Conservation (phyloP, 495 filamentous ascomycete genomes). For the Hypoxylon fragiforme region DNA sequence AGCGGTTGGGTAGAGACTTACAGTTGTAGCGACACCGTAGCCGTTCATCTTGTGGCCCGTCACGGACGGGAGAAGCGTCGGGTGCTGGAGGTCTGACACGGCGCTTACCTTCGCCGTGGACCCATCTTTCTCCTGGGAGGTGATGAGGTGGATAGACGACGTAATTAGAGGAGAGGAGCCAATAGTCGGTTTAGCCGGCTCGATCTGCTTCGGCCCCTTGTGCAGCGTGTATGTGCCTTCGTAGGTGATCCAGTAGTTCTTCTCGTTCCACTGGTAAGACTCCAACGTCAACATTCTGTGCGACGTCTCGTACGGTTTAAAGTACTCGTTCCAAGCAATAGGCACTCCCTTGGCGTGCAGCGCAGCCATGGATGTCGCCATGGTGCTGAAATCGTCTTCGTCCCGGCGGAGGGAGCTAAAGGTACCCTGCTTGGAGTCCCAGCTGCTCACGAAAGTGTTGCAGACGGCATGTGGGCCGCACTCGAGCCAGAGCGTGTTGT, state of each 20-base stretch:
- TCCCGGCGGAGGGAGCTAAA: conserved; percentile 30
- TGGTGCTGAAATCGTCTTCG: conserved; percentile 53
- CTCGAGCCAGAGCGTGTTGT: conserved; percentile 49
- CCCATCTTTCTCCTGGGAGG: conserved; percentile 49
- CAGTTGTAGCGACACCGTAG: conserved; percentile 58
- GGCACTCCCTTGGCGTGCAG: conserved; percentile 54
- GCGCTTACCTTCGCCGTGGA: conserved; percentile 10
- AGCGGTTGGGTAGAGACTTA: background rate
- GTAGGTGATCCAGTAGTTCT: conserved; percentile 72
- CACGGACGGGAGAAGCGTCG: conserved; percentile 52
- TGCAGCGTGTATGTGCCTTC: conserved; percentile 59
- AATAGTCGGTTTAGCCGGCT: background rate
- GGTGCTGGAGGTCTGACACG: conserved; percentile 52
- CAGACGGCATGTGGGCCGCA: conserved; percentile 61
- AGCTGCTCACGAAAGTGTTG: conserved; percentile 55
- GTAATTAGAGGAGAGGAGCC: conserved; percentile 21
- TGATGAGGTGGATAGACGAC: conserved; percentile 38
- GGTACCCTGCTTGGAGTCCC: conserved; percentile 42
- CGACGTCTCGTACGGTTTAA: conserved; percentile 54
- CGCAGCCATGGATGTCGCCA: conserved; percentile 38
- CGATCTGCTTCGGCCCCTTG: conserved; percentile 49
- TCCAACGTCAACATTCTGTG: conserved; percentile 61
- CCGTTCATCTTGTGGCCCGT: conserved; percentile 64
- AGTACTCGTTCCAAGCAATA: conserved; percentile 65
- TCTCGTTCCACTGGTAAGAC: conserved; percentile 66